phyloP scores from a whole-genome alignment of 805 yeast species.

The Lachancea fermentati region DNA sequence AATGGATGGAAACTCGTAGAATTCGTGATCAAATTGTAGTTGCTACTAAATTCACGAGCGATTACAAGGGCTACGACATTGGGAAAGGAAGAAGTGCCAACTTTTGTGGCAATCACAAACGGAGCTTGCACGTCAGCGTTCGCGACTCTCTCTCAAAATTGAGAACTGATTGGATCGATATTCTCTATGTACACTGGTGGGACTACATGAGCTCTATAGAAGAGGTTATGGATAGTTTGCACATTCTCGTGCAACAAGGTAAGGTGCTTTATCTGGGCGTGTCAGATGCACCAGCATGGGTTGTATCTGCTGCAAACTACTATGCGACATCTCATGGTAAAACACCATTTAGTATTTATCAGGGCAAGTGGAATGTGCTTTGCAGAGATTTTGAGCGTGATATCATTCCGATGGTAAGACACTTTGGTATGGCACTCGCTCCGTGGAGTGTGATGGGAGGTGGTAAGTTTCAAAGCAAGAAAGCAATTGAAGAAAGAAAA shows the following conservation, averaged over 20 bases:
- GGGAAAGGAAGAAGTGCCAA: conserved; percentile 9
- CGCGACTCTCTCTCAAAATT: conserved; percentile 11
- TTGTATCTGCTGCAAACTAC: conserved; percentile 14
- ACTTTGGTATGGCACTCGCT: conserved; percentile 22
- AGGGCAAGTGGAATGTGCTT: conserved; percentile 20
- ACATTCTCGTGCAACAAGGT: conserved; percentile 15
- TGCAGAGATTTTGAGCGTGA: conserved; percentile 22
- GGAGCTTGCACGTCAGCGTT: conserved; percentile 10
- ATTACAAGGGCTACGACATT: conserved; percentile 7
- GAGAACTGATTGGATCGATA: conserved; percentile 21
- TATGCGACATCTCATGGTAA: conserved; percentile 19
- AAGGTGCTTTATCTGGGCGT: conserved; percentile 21
- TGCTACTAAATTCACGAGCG: conserved; percentile 16
- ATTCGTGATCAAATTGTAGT: conserved; percentile 20
- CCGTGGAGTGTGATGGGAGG: conserved; percentile 24
- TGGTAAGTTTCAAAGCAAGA: conserved; percentile 17
- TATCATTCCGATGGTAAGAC: conserved; percentile 21
- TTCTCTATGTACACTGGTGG: conserved; percentile 23
- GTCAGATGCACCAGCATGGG: conserved; percentile 24
- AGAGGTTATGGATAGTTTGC: conserved; percentile 18
- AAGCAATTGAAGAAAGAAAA: conserved; percentile 15
- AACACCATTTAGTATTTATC: conserved; percentile 20
- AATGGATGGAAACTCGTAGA: conserved; percentile 19
- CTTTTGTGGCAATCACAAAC: conserved; percentile 6
- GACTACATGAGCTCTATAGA: conserved; percentile 19